Conservation (phyloP, 2,329 filamentous ascomycete genomes). For the Xylariaceae sp. region DNA sequence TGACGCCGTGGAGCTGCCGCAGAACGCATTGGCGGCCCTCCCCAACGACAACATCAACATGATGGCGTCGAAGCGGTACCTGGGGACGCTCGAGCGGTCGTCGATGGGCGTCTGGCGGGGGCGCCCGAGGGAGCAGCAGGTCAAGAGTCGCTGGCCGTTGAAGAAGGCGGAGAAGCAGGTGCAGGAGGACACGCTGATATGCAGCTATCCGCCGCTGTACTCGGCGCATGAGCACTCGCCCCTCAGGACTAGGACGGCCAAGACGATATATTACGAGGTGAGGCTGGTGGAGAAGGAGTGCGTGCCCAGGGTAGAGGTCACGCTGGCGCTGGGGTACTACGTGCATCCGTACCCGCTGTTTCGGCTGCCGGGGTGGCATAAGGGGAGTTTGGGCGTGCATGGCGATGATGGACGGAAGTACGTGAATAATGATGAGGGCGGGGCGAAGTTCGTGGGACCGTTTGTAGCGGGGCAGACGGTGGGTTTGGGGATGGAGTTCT, state of each 20-base stretch:
- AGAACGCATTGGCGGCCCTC: constrained; percentile 41
- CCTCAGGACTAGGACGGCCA: constrained; percentile 34
- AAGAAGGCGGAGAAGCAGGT: constrained; percentile 27
- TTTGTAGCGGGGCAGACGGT: constrained; percentile 64
- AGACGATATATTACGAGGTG: constrained; percentile 70
- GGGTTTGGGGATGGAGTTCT: constrained; percentile 67
- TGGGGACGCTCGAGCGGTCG: constrained; percentile 16
- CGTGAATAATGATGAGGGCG: constrained; percentile 71
- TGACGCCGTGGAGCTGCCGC: constrained; percentile 39
- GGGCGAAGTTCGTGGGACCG: constrained; percentile 60
- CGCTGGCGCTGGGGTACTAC: constrained; percentile 63
- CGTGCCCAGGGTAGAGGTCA: constrained; percentile 36
- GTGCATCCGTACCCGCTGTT: constrained; percentile 75
- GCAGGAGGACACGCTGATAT: constrained; percentile 60
- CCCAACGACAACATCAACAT: constrained; percentile 49
- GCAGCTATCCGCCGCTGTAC: constrained; percentile 68
- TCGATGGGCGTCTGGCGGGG: background rate
- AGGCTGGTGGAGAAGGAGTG: constrained; percentile 36
- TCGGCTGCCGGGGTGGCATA: constrained; percentile 76
- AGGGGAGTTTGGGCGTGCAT: constrained; percentile 70
- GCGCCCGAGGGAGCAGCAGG: constrained; percentile 6
- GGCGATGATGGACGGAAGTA: constrained; percentile 75
- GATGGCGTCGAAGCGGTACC: constrained; percentile 45
- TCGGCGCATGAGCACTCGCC: constrained; percentile 56
- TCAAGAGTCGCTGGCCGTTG: constrained; percentile 44